A percentile compares a stretch with the other conserved stretches of the same genome.
Evolutionary conservation across 371 early-diverging fungal species (phyloP).

Genomic region (Blakeslea trispora): DNA sequence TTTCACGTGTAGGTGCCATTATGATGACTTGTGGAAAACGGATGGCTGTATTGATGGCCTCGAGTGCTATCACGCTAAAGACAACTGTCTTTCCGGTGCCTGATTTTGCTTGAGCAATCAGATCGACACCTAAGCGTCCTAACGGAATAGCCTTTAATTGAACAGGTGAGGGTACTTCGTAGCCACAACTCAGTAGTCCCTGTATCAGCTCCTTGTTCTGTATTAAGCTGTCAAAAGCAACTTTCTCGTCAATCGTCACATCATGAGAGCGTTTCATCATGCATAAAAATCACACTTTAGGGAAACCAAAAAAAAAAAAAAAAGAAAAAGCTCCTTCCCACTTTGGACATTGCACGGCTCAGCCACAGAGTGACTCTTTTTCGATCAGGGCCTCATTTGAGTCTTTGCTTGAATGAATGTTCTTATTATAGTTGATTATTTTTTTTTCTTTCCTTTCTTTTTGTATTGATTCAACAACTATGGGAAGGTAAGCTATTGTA

Average conservation of each 20-base stretch:
- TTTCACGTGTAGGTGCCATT: slow-evolving; percentile 90
- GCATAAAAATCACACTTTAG: not conserved
- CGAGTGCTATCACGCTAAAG: slow-evolving; percentile 89
- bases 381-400: too few relatives aligned
- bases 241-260: slow-evolving; percentile 61
- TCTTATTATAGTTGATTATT: too few relatives aligned
- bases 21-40: slow-evolving; percentile 63
- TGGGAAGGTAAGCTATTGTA: slow-evolving; percentile 34
- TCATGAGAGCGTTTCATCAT: slow-evolving; percentile 49
- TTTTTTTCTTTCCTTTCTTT: slow-evolving; percentile 18
- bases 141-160: slow-evolving; percentile 88
- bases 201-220: slow-evolving; percentile 50
- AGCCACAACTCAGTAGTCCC: slow-evolving; percentile 48
- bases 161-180: slow-evolving; percentile 73
- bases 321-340: too few relatives aligned
- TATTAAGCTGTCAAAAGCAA: slow-evolving; percentile 58
- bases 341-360: slow-evolving; percentile 14
- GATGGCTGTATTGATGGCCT: slow-evolving; percentile 58
- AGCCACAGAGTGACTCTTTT: slow-evolving; percentile 25
- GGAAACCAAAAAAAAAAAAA: too few relatives aligned
- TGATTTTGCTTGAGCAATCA: slow-evolving; percentile 93
- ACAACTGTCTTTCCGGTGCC: slow-evolving; percentile 98
- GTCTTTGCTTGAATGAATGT: not conserved
- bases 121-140: slow-evolving; percentile 78
- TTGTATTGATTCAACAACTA: slow-evolving; percentile 5